Evolutionary conservation across 2,329 filamentous ascomycete species (phyloP).

Genomic region (Claviceps sp.): DNA sequence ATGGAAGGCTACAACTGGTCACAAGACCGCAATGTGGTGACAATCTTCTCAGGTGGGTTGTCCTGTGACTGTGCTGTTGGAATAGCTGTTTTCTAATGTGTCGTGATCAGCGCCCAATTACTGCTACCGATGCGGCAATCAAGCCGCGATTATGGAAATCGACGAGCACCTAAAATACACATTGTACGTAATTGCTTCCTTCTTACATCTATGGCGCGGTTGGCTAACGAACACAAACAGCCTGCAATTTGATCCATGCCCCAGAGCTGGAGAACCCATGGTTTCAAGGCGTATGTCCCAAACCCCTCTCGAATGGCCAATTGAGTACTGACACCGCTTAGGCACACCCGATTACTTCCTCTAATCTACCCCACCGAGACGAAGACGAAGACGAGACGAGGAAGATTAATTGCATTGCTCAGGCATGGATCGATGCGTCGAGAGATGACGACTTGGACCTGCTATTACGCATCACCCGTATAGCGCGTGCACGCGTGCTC

Average conservation of each 20-base stretch:
- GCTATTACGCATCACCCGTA: too few species aligned
- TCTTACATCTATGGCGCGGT: background rate
- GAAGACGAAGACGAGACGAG: background rate
- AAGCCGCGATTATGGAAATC: conserved; percentile 99
- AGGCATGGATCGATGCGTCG: background rate
- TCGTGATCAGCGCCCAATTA: conserved; percentile 61
- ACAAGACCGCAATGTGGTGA: conserved; percentile 94
- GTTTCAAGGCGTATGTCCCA: conserved; percentile 66
- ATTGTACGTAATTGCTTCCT: conserved; percentile 56
- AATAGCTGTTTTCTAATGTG: background rate
- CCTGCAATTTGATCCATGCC: conserved; percentile 98
- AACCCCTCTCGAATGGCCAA: background rate
- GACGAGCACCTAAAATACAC: conserved; percentile 99
- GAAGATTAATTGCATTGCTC: conserved; percentile 16
- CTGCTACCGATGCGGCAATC: conserved; percentile 97
- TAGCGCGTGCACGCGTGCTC: background rate
- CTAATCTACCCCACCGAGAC: conserved; percentile 30
- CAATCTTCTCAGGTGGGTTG: conserved; percentile 78
- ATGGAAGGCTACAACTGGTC: conserved; percentile 99
- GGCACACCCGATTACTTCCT: conserved; percentile 98
- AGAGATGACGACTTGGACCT: background rate
- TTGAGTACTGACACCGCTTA: conserved; percentile 18
- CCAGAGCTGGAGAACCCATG: conserved; percentile 94
- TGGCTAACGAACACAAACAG: conserved; percentile 34
- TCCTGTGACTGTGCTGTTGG: background rate